Evolutionary conservation across 345 rosid species (phyloP).

Genomic region (Angophora floribunda): DNA sequence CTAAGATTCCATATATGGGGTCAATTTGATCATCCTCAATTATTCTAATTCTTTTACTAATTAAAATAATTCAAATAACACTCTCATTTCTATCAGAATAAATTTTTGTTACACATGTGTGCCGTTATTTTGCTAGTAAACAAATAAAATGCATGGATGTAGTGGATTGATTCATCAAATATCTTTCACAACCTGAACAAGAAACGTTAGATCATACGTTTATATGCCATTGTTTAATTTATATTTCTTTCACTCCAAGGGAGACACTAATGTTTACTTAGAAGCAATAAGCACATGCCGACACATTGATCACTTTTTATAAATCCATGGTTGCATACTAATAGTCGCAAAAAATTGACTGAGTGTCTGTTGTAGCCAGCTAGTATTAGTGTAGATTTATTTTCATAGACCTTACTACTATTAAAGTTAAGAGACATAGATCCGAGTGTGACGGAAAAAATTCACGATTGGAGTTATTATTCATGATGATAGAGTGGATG

Average conservation of each 20-base stretch:
- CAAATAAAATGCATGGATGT: not conserved
- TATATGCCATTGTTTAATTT: not conserved
- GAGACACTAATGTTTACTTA: not conserved
- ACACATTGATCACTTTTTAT: no score
- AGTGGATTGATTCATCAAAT: not conserved
- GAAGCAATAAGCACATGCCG: not conserved
- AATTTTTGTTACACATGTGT: not conserved
- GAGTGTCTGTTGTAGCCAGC: no score
- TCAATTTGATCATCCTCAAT: not conserved
- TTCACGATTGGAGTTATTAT: no score
- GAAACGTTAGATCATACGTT: not conserved
- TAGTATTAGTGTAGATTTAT: no score
- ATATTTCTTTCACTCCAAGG: not conserved
- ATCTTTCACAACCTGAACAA: not conserved
- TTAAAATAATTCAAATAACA: not conserved
- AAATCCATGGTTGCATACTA: not conserved
- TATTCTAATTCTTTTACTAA: no score
- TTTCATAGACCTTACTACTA: no score
- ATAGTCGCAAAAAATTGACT: no score
- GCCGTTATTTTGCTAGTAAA: not conserved
- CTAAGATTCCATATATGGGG: not conserved
- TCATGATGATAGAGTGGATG: no score
- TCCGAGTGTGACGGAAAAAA: no score
- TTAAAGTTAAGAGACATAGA: no score
- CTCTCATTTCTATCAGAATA: not conserved